Evolutionary conservation across 73 alveolate species (phyloP), one percentile per base, ranked within the genome.

Genomic region (Stentor coeruleus): DNA sequence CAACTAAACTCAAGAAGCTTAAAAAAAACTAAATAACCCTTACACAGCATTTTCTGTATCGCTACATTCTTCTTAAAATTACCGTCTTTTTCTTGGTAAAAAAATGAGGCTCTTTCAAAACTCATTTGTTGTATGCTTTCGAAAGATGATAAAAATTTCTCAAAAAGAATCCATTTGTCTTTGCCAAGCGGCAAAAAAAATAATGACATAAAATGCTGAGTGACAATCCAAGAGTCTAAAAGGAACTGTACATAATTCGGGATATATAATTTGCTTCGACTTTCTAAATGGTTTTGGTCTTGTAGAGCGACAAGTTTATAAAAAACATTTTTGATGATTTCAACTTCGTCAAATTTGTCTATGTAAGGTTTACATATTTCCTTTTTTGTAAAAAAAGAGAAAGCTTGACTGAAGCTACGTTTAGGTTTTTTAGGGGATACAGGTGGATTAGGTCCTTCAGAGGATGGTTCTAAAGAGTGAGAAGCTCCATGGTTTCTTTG

Each of bases 71-170:
- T 66, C 33, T 66, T 66, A 2, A 66, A 20, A 1, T 26, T 15
- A 66, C 15, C 26, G 1, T 31, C 79, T 20, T 26, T 20, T 2
- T 66, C 79, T 66, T 66, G n/a, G 33, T 66, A 66, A 33, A 66
- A 66, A 66, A 66, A 66, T 26, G 79, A 66, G n/a, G 79, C n/a
- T 66, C 33, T 66, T 20, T 66, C 79, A 33, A 66, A 66, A 26
- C 20, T 15, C 37, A 31, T 31, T 40, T 66, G 36, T 26, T 66
- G 79, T 28, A 66, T 20, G 2, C 40, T 31, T 66, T 66, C 79
- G 1, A 66, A 15, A 1, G 79, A 66, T 28, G 11, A 40, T 37
- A 66, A 20, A 66, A 66, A 66, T 11, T 66, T 66, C 33, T 31
- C 37, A 20, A 66, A 26, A 26, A 11, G 26, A 20, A 66, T 31